phyloP scores from a whole-genome alignment of 2,329 filamentous ascomycete genomes.

The Penicillium thymicola region DNA sequence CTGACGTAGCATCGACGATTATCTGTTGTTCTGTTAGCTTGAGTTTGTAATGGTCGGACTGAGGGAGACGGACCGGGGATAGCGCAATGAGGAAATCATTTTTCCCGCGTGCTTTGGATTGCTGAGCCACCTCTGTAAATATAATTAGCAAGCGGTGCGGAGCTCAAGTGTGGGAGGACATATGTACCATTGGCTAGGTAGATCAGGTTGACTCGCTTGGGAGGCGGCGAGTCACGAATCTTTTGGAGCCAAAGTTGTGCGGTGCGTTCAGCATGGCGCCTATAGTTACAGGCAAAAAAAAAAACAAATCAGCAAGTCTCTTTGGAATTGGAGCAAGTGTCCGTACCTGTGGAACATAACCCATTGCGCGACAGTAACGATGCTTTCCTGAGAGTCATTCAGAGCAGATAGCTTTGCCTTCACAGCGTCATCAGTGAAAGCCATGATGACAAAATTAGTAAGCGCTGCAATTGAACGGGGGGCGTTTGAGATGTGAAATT shows the following conservation, averaged over 20 bases:
- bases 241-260: slow-evolving; percentile 88
- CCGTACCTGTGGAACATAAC: slow-evolving; percentile 95
- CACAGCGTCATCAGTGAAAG: slow-evolving; percentile 93
- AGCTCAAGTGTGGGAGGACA: not conserved
- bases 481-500: not conserved
- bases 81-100: slow-evolving; percentile 91
- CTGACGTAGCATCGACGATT: slow-evolving; percentile 82
- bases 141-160: slow-evolving; percentile 20
- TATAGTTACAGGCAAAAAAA: slow-evolving; percentile 38
- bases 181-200: slow-evolving; percentile 88
- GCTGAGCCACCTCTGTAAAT: slow-evolving; percentile 80
- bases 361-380: slow-evolving; percentile 96
- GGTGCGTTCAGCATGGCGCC: slow-evolving; percentile 87
- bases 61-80: slow-evolving; percentile 58
- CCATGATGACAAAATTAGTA: slow-evolving; percentile 57
- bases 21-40: slow-evolving; percentile 47
- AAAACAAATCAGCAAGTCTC: slow-evolving; percentile 14
- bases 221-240: slow-evolving; percentile 79
- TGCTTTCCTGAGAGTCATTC: slow-evolving; percentile 97
- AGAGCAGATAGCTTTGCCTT: slow-evolving; percentile 90
- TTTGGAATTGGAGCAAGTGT: slow-evolving; percentile 15
- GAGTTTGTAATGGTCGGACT: not conserved
- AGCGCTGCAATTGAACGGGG: not conserved
- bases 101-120: slow-evolving; percentile 88
- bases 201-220: slow-evolving; percentile 83